These are phyloP conservation scores for Backusella mclennaniae DNA, from an alignment of 192 early-diverging fungal genomes.

Conservation along the genomic window DNA sequence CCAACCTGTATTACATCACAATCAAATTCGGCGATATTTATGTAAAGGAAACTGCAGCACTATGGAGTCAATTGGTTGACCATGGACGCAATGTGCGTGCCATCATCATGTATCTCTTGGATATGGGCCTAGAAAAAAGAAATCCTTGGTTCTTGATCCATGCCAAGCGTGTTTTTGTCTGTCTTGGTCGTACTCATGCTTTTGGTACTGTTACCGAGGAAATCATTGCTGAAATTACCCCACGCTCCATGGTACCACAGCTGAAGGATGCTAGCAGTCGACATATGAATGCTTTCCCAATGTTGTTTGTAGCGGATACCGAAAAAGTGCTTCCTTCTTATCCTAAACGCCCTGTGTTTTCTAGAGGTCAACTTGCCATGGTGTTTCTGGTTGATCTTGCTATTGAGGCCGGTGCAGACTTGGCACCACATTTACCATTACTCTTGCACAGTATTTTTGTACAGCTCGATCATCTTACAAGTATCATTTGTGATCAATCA, in stretches of 20 bases:
- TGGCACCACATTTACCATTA: constrained; percentile 65
- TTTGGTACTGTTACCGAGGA: constrained; percentile 58
- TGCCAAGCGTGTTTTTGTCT: constrained; percentile 79
- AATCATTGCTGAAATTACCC: constrained; percentile 66
- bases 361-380: constrained; percentile 72
- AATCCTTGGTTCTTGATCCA: constrained; percentile 77
- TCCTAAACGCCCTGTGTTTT: constrained; percentile 67
- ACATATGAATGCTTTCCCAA: constrained; percentile 30
- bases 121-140: constrained; percentile 68
- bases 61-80: constrained; percentile 78
- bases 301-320: constrained; percentile 68
- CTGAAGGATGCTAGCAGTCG: constrained; percentile 34
- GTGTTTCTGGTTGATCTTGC: constrained; percentile 80
- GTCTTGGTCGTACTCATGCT: constrained; percentile 62
- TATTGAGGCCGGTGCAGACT: constrained; percentile 65
- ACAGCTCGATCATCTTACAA: constrained; percentile 78
- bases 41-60: constrained; percentile 69
- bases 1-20: constrained; percentile 81
- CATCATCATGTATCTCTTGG: constrained; percentile 70
- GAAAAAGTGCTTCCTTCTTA: constrained; percentile 63
- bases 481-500: constrained; percentile 74
- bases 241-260: constrained; percentile 67
- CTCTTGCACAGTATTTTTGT: constrained; percentile 77
- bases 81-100: constrained; percentile 58
- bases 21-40: constrained; percentile 77